Evolutionary conservation across 805 yeast genomes (phyloP).

Genomic region (Kuraishia cidri): DNA sequence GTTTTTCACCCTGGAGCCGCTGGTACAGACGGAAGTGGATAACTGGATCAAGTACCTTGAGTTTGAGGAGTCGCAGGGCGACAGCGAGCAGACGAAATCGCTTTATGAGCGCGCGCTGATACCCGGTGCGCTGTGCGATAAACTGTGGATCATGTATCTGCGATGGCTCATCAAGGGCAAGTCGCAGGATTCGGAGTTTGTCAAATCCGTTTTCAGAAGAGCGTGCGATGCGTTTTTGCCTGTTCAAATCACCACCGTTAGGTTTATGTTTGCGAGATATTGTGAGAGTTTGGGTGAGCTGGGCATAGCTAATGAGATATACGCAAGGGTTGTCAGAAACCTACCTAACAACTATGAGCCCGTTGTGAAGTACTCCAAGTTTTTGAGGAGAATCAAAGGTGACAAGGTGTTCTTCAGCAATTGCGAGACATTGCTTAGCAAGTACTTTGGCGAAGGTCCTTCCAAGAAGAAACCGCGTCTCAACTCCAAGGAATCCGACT

Average conservation of each 20-base stretch:
- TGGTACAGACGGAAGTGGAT: slow-evolving; percentile 30
- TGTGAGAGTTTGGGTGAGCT: slow-evolving; percentile 10
- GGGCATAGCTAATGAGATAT: slow-evolving; percentile 11
- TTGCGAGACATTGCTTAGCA: slow-evolving; percentile 5
- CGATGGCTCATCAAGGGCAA: slow-evolving; percentile 35
- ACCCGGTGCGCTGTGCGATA: slow-evolving; percentile 51
- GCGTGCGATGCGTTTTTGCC: slow-evolving; percentile 35
- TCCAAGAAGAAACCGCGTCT: neutral
- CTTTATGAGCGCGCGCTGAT: slow-evolving; percentile 69
- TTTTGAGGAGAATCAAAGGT: slow-evolving; percentile 6
- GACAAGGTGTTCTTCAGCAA: slow-evolving; percentile 2
- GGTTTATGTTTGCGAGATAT: slow-evolving; percentile 19
- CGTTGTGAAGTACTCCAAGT: slow-evolving; percentile 9
- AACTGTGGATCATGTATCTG: slow-evolving; percentile 63
- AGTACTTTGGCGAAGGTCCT: neutral
- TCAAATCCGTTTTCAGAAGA: slow-evolving; percentile 31
- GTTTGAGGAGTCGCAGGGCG: slow-evolving; percentile 24
- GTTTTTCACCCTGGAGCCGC: slow-evolving; percentile 41
- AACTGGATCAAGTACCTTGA: slow-evolving; percentile 61
- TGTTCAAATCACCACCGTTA: slow-evolving; percentile 11
- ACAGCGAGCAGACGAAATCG: slow-evolving; percentile 23
- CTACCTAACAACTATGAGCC: slow-evolving; percentile 8
- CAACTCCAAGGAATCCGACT: neutral
- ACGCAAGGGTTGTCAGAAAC: slow-evolving; percentile 7
- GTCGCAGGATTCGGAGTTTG: slow-evolving; percentile 22